Evolutionary conservation across 768 basidiomycete species (phyloP).

Genomic region (Kwoniella sp.): DNA sequence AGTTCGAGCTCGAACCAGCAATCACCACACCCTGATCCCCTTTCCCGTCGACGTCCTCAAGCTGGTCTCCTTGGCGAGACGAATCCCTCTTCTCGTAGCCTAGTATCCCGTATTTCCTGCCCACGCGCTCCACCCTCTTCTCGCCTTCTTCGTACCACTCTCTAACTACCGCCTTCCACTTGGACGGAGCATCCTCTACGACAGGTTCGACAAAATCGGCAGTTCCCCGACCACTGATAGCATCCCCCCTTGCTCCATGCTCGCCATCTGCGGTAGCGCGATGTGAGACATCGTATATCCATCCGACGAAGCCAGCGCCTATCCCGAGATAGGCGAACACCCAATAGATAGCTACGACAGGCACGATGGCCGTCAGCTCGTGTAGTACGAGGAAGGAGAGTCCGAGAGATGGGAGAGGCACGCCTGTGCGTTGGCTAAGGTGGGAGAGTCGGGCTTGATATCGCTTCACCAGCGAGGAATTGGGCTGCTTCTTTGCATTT

Average conservation of each 20-base stretch:
- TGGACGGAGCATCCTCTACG: background rate
- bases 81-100: conserved; percentile 61
- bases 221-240: background rate
- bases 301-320: conserved; percentile 67
- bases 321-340: conserved; percentile 67
- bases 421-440: conserved; percentile 70
- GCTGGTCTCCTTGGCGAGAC: background rate
- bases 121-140: conserved; percentile 69
- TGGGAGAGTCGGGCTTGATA: conserved; percentile 63
- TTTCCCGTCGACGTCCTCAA: background rate
- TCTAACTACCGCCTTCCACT: conserved; percentile 57
- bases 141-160: conserved; percentile 79
- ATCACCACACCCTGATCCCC: background rate
- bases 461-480: conserved; percentile 20
- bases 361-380: conserved; percentile 78
- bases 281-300: conserved; percentile 23
- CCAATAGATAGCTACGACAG: conserved; percentile 75
- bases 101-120: conserved; percentile 76
- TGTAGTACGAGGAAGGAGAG: conserved; percentile 82
- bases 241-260: conserved; percentile 3
- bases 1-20: background rate
- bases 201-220: background rate
- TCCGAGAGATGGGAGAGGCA: conserved; percentile 74
- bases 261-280: conserved; percentile 13
- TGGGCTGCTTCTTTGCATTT: no score